Conservation (phyloP, 495 filamentous ascomycete species). For the Aspergillus indologenus region DNA sequence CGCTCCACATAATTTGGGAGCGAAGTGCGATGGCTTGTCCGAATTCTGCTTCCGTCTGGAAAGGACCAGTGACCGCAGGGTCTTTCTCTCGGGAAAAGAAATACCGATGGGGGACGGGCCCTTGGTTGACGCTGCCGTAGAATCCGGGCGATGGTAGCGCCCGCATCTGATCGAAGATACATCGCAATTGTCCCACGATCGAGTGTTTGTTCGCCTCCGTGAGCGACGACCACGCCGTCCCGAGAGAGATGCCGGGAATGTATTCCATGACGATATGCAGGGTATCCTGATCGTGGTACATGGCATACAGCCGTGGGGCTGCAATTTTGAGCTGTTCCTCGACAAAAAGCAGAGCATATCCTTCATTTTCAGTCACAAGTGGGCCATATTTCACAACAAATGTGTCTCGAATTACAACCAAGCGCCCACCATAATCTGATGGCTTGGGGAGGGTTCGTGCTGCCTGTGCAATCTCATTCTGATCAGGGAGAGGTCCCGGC, state of each 20-base stretch:
- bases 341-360: conserved; percentile 18
- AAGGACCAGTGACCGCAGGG: conserved; percentile 29
- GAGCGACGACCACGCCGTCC: conserved; percentile 19
- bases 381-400: conserved; percentile 22
- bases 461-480: conserved; percentile 22
- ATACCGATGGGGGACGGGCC: conserved; percentile 29
- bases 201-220: conserved; percentile 24
- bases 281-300: conserved; percentile 15
- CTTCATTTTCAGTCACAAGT: conserved; percentile 17
- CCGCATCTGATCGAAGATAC: conserved; percentile 29
- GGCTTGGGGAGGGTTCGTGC: conserved; percentile 19
- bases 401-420: conserved; percentile 18
- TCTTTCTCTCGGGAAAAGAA: conserved; percentile 29
- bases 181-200: conserved; percentile 22
- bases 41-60: conserved; percentile 31
- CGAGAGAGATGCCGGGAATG: conserved; percentile 17
- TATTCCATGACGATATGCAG: conserved; percentile 24
- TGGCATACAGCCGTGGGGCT: conserved; percentile 21
- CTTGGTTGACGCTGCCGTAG: conserved; percentile 26
- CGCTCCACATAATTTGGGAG: conserved; percentile 23
- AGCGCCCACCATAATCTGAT: conserved; percentile 16
- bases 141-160: conserved; percentile 26
- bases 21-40: conserved; percentile 27
- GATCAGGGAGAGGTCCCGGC: conserved; percentile 22
- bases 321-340: conserved; percentile 17